Evolutionary conservation across 768 basidiomycete species (phyloP), one percentile per base, ranked within the genome.

Genomic region (Arthromyces matolae): DNA sequence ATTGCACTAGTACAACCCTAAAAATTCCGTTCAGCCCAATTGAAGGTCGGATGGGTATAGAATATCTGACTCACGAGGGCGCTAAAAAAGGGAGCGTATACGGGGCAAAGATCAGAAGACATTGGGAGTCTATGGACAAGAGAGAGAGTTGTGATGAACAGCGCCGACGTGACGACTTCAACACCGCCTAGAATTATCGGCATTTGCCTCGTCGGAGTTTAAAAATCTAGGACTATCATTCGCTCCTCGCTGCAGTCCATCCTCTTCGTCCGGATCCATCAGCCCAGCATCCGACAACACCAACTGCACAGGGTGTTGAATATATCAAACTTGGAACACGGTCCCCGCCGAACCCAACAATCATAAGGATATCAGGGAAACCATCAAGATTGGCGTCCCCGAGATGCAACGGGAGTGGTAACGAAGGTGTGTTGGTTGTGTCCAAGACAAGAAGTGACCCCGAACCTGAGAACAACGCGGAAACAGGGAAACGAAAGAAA

Each of bases 1-100:
- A 98, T 97, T 53, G 95, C 93, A 63, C 86, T 84, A 47, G 94
- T 92, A n/a, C n/a, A n/a, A n/a, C n/a, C n/a, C n/a, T n/a, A n/a
- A n/a, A n/a, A n/a, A n/a, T n/a, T n/a, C n/a, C n/a, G n/a, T 28
- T 49, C 37, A 40, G 47, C 28, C 6, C 10, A 43, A 25, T 37
- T 38, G 3, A 25, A 31, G 20, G 19, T 36, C 16, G 31, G 27
- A 20, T 18, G 7, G 13, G 9, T 14, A 31, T 20, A 35, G n/a
- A 19, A 16, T 16, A 20, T 13, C 8, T 4, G 16, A 10, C 86
- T 64, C 56, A 90, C 93, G 90, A 96, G 93, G 49, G 89, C 91
- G 60, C 92, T 92, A 61, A 99, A 99, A 78, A 97, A 98, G 57
- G 95, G 95, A 48, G 95, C 89, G 71, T 98, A 98, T 44, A 95